These are phyloP conservation scores for Ganoderma meredithae DNA, from an alignment of 1,284 basidiomycete genomes.

Conservation along the genomic window DNA sequence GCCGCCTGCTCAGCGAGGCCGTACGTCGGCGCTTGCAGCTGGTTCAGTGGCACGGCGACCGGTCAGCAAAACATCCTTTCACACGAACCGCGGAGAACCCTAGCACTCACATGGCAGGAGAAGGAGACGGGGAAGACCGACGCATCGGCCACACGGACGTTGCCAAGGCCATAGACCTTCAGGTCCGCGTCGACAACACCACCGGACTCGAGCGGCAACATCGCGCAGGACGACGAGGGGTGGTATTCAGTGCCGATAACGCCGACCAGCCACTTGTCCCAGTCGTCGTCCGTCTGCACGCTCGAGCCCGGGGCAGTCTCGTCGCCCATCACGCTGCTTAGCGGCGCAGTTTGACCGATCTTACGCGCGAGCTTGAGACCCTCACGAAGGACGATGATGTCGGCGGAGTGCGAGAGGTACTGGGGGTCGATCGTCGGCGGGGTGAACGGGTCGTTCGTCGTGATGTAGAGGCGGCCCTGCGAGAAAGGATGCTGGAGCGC, in stretches of 20 bases:
- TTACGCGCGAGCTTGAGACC: conserved; percentile 60
- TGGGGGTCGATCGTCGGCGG: conserved; percentile 67
- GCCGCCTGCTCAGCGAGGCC: conserved; percentile 77
- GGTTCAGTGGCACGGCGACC: conserved; percentile 18
- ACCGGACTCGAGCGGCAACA: conserved; percentile 66
- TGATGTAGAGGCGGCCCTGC: conserved; percentile 52
- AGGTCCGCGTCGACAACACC: conserved; percentile 73
- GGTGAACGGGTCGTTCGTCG: conserved; percentile 60
- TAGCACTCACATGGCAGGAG: conserved; percentile 47
- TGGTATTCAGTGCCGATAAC: conserved; percentile 58
- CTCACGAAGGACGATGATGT: conserved; percentile 62
- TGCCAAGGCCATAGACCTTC: conserved; percentile 64
- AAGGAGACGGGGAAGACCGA: conserved; percentile 63
- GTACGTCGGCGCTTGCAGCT: conserved; percentile 67
- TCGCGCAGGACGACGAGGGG: conserved; percentile 67
- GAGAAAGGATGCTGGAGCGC: conserved; percentile 72
- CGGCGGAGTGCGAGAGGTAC: conserved; percentile 64
- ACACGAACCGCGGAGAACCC: not conserved
- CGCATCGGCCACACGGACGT: conserved; percentile 37
- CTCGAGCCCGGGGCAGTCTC: conserved; percentile 50
- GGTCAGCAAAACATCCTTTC: not conserved
- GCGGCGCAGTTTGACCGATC: conserved; percentile 49
- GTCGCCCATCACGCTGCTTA: conserved; percentile 43
- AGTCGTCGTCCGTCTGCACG: conserved; percentile 52
- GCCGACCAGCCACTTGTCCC: conserved; percentile 53